Evolutionary conservation across 2,329 filamentous ascomycete species (phyloP).

Genomic region (Paradendryphiella salina): DNA sequence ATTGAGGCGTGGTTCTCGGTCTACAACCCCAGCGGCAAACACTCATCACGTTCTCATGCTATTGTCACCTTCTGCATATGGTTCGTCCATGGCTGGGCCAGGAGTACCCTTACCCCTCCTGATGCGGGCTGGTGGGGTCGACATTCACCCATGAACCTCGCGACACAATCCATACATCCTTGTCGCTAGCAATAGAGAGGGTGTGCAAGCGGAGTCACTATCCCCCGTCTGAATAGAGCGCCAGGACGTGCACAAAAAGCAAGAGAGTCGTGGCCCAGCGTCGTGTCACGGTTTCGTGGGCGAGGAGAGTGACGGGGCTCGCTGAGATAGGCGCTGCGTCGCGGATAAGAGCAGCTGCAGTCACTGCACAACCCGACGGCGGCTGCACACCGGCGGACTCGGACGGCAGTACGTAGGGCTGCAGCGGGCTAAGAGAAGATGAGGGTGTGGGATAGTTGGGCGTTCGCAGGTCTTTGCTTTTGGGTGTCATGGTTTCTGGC

Average conservation of each 20-base stretch:
- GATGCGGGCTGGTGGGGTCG: conserved; percentile 29
- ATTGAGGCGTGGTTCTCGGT: conserved; percentile 9
- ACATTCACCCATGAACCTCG: conserved; percentile 16
- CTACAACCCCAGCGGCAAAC: conserved; percentile 21
- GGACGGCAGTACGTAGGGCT: conserved; percentile 29
- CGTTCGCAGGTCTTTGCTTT: conserved; percentile 27
- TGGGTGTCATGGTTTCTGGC: conserved; percentile 22
- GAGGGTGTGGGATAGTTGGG: conserved; percentile 19
- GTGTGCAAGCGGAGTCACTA: conserved; percentile 31
- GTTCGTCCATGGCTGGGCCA: conserved; percentile 12
- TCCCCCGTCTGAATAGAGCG: conserved; percentile 26
- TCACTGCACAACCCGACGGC: conserved; percentile 10
- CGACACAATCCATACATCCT: conserved; percentile 31
- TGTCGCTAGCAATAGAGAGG: conserved; percentile 19
- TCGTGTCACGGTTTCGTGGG: conserved; percentile 5
- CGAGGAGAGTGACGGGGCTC: background rate
- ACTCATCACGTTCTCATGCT: conserved; percentile 15
- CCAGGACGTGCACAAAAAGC: too few relatives aligned
- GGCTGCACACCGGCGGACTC: conserved; percentile 16
- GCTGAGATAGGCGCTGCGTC: conserved; percentile 18
- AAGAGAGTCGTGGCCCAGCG: conserved; percentile 2
- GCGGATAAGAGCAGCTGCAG: conserved; percentile 18
- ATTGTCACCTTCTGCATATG: conserved; percentile 40
- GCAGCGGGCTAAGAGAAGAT: conserved; percentile 23
- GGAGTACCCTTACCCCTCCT: conserved; percentile 27